phyloP scores from a whole-genome alignment of 78 protist genomes.

The Planoprotostelium fungivorum region DNA sequence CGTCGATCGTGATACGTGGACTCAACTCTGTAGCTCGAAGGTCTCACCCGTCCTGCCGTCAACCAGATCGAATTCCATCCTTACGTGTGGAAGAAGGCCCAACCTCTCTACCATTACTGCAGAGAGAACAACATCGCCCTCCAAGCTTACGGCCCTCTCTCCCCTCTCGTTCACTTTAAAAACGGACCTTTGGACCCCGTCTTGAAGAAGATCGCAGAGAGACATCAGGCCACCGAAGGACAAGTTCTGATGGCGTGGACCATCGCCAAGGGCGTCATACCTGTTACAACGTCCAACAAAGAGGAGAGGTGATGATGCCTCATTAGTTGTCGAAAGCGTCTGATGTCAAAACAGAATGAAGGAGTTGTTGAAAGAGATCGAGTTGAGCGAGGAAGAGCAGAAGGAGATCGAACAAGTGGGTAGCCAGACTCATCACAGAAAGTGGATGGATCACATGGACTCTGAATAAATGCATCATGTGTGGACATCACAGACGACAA shows the following conservation, averaged over 20 bases:
- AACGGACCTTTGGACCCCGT: background rate
- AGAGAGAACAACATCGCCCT: background rate
- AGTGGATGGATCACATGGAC: background rate
- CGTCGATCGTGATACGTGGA: background rate
- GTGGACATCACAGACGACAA: no score
- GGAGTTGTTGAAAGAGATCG: background rate
- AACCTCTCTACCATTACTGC: background rate
- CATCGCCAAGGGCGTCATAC: background rate
- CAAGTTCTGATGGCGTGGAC: background rate
- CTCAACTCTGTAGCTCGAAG: background rate
- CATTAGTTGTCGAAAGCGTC: background rate
- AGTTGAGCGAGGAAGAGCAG: background rate
- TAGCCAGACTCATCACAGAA: background rate
- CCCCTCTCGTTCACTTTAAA: background rate
- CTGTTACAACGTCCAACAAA: background rate
- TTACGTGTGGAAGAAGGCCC: background rate
- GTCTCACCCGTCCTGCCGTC: background rate
- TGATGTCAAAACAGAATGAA: background rate
- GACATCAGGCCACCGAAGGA: background rate
- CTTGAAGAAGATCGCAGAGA: background rate
- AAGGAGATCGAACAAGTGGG: background rate
- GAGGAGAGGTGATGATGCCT: background rate
- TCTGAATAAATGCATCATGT: no score
- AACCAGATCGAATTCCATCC: background rate
- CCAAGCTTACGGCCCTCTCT: background rate